phyloP scores from a whole-genome alignment of 2,329 filamentous ascomycete species.

The Cladophialophora exuberans region DNA sequence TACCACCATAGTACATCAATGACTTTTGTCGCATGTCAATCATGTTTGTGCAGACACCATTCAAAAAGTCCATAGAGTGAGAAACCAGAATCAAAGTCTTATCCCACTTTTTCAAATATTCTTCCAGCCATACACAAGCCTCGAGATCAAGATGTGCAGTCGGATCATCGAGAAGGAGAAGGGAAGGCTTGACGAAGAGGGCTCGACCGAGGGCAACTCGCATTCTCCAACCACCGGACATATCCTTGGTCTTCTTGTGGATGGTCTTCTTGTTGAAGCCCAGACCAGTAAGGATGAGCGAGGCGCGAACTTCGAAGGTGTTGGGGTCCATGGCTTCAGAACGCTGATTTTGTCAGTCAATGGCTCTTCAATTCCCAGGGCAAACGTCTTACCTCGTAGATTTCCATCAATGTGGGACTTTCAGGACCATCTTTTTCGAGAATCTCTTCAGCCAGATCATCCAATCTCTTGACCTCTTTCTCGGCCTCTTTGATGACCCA shows the following conservation, averaged over 20 bases:
- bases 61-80: slow-evolving; percentile 98
- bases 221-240: slow-evolving; percentile 99
- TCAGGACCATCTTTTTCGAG: slow-evolving; percentile 92
- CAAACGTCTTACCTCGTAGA: slow-evolving; percentile 78
- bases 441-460: slow-evolving; percentile 84
- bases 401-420: slow-evolving; percentile 83
- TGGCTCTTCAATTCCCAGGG: not conserved
- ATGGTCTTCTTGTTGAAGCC: slow-evolving; percentile 99
- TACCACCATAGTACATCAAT: slow-evolving; percentile 98
- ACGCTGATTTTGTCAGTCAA: slow-evolving; percentile 62
- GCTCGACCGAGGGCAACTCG: slow-evolving; percentile 97
- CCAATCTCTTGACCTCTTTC: slow-evolving; percentile 86
- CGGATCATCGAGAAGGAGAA: slow-evolving; percentile 95
- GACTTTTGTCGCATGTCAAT: slow-evolving; percentile 92
- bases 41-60: slow-evolving; percentile 98
- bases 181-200: slow-evolving; percentile 95
- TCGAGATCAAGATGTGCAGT: slow-evolving; percentile 99
- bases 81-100: slow-evolving; percentile 95
- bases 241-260: slow-evolving; percentile 99
- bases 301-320: slow-evolving; percentile 93
- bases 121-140: slow-evolving; percentile 99
- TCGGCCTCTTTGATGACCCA: slow-evolving; percentile 97
- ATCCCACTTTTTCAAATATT: slow-evolving; percentile 99
- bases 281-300: slow-evolving; percentile 95
- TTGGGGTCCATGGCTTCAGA: slow-evolving; percentile 99